phyloP scores from a whole-genome alignment of 495 filamentous ascomycete genomes.

The Podospora bellae-mahoneyi region DNA sequence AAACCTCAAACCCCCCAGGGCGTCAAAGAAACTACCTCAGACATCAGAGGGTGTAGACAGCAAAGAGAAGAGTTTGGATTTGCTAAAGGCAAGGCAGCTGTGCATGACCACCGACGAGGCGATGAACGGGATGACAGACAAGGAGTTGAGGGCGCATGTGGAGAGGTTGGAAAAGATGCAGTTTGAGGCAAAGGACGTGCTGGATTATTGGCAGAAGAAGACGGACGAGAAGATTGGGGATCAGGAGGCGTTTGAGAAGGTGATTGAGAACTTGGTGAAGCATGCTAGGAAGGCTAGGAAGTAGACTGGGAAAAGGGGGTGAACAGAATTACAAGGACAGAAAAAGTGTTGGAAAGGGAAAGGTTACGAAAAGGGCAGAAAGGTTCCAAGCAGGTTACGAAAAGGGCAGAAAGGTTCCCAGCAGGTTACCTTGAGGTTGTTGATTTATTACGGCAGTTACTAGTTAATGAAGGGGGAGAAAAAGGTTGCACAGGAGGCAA shows the following conservation, averaged over 20 bases:
- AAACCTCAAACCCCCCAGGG: conserved; percentile 29
- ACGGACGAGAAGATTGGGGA: conserved; percentile 82
- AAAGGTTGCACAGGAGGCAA: too few species aligned
- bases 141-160: conserved; percentile 74
- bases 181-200: conserved; percentile 64
- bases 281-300: conserved; percentile 88
- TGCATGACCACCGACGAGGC: conserved; percentile 83
- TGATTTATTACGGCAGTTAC: too few species aligned
- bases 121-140: conserved; percentile 66
- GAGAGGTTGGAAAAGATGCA: conserved; percentile 64
- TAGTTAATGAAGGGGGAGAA: too few species aligned
- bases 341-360: not conserved
- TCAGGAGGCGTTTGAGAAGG: conserved; percentile 92
- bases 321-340: not conserved
- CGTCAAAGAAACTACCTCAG: not conserved
- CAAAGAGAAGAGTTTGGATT: conserved; percentile 71
- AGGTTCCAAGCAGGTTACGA: not conserved
- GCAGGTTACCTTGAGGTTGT: not conserved
- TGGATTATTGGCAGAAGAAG: conserved; percentile 85
- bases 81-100: conserved; percentile 70
- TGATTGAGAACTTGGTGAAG: conserved; percentile 96
- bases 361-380: not conserved
- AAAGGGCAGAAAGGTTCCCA: not conserved
- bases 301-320: conserved; percentile 24
- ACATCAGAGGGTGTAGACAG: not conserved